Conservation (phyloP, 2,329 filamentous ascomycete species). For the Gaeumannomyces sp. region DNA sequence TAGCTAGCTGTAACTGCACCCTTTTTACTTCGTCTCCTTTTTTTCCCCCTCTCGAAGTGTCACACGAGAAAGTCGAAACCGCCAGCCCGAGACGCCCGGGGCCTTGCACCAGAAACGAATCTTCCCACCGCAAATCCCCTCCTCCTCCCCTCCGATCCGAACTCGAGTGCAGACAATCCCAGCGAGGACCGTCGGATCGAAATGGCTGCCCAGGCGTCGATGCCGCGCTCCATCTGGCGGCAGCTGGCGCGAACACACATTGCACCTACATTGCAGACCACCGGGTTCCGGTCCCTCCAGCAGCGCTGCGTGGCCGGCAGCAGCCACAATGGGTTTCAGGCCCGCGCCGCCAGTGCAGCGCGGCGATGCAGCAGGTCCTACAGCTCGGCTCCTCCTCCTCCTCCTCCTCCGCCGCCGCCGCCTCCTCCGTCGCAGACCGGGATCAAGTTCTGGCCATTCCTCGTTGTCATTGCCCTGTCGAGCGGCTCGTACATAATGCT, state of each 20-base stretch:
- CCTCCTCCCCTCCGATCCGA: neutral
- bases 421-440: slow-evolving; percentile 13
- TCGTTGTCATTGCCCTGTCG: slow-evolving; percentile 41
- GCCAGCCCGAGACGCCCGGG: no score
- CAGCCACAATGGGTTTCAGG: neutral
- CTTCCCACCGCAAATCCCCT: neutral
- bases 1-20: no score
- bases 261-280: slow-evolving; percentile 1
- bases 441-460: slow-evolving; percentile 55
- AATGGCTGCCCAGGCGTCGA: slow-evolving; percentile 8
- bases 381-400: slow-evolving; percentile 18
- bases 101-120: neutral
- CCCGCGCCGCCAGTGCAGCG: neutral
- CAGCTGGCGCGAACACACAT: slow-evolving; percentile 9
- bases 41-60: neutral
- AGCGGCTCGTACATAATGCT: slow-evolving; percentile 44
- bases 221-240: slow-evolving; percentile 11
- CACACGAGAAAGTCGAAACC: neutral
- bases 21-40: neutral
- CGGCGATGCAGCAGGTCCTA: slow-evolving; percentile 13
- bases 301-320: neutral
- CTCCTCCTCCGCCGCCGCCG: slow-evolving; percentile 15
- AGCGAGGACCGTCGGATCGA: neutral
- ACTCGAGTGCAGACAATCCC: neutral
- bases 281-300: neutral